Evolutionary conservation across 2,329 filamentous ascomycete genomes (phyloP).

Genomic region (Colletotrichum australisinense): DNA sequence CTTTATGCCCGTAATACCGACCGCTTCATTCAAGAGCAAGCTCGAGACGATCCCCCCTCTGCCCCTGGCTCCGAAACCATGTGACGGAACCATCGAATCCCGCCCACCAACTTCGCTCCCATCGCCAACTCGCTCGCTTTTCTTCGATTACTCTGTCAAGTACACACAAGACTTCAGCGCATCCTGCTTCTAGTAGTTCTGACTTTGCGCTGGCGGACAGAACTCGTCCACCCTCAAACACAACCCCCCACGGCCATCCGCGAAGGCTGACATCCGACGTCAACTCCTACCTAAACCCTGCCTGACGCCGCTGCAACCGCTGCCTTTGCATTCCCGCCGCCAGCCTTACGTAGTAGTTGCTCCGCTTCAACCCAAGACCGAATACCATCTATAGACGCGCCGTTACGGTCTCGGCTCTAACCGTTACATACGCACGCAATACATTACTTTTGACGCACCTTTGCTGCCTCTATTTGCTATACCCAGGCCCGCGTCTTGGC

Average conservation of each 20-base stretch:
- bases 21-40: slow-evolving; percentile 24
- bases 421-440: slow-evolving; percentile 31
- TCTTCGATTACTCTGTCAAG: slow-evolving; percentile 7
- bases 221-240: neutral
- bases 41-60: slow-evolving; percentile 30
- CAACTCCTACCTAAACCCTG: slow-evolving; percentile 16
- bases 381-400: slow-evolving; percentile 32
- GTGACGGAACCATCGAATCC: slow-evolving; percentile 36
- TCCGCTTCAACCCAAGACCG: slow-evolving; percentile 23
- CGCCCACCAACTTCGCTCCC: slow-evolving; percentile 31
- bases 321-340: slow-evolving; percentile 22
- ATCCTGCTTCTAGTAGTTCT: neutral
- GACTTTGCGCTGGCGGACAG: slow-evolving; percentile 4
- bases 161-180: neutral
- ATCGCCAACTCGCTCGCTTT: slow-evolving; percentile 21
- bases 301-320: neutral
- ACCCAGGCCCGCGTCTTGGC: slow-evolving; percentile 17
- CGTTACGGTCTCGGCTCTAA: slow-evolving; percentile 25
- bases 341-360: slow-evolving; percentile 33
- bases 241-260: neutral
- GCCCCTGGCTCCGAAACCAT: slow-evolving; percentile 36
- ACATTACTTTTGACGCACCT: slow-evolving; percentile 24
- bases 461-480: slow-evolving; percentile 13
- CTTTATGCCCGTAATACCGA: slow-evolving; percentile 19
- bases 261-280: slow-evolving; percentile 29